These are phyloP conservation scores for Pseudohalonectria lignicola DNA, from an alignment of 2,329 filamentous ascomycete species.

Conservation along the genomic window DNA sequence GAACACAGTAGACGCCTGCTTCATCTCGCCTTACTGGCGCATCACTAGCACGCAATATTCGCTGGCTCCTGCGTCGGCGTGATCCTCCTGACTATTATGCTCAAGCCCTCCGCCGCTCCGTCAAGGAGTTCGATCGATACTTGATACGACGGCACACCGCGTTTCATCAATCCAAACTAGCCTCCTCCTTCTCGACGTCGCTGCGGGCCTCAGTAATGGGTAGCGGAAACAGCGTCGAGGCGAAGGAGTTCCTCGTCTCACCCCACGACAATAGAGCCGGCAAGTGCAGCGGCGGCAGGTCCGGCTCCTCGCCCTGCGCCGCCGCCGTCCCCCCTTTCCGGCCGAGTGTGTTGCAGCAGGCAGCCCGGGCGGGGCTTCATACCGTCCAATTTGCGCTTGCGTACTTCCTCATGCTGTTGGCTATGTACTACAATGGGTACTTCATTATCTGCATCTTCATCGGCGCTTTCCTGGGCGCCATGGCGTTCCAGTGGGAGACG, in stretches of 20 bases:
- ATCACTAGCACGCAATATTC: conserved; percentile 62
- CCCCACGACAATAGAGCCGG: no score
- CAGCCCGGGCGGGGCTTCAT: conserved; percentile 54
- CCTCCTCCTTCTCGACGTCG: conserved; percentile 3
- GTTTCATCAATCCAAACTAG: background rate
- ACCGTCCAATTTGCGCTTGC: conserved; percentile 63
- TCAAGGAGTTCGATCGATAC: conserved; percentile 62
- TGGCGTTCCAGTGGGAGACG: conserved; percentile 62
- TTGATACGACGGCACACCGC: conserved; percentile 40
- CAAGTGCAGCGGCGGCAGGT: no score
- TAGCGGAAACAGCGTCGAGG: background rate
- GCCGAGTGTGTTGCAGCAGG: conserved; percentile 55
- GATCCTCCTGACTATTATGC: conserved; percentile 57
- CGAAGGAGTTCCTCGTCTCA: no score
- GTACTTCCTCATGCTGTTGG: conserved; percentile 68
- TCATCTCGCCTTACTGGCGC: conserved; percentile 60
- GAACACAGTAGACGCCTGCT: conserved; percentile 62
- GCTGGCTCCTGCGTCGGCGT: conserved; percentile 72
- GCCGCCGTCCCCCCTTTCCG: conserved; percentile 32
- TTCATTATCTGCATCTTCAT: conserved; percentile 74
- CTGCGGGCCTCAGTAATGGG: no score
- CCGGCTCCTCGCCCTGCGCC: no score
- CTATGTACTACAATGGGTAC: conserved; percentile 58
- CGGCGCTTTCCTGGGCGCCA: conserved; percentile 62
- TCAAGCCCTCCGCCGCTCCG: conserved; percentile 59